Evolutionary conservation across 1,284 basidiomycete species (phyloP).

Genomic region (Naganishia cerealis): DNA sequence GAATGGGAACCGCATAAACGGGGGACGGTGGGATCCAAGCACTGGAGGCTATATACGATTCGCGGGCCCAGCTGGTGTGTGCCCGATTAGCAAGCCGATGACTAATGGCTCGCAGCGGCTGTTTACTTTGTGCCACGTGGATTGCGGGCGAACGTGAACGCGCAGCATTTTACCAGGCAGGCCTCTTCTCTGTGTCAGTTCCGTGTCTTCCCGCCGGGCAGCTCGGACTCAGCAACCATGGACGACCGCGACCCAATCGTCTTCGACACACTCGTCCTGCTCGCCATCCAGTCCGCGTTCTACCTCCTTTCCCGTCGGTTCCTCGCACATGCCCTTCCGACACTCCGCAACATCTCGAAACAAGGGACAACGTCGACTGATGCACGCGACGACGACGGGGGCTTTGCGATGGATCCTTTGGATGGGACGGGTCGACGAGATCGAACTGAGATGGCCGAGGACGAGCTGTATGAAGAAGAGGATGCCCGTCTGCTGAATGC

Average conservation of each 20-base stretch:
- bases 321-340: slow-evolving; percentile 48
- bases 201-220: too few relatives aligned
- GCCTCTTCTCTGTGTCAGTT: not conserved
- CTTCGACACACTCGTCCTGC: slow-evolving; percentile 48
- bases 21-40: too few relatives aligned
- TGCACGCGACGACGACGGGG: not conserved
- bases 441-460: not conserved
- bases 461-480: slow-evolving; percentile 19
- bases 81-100: slow-evolving; percentile 4
- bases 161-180: too few relatives aligned
- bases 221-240: slow-evolving; percentile 1
- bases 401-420: not conserved
- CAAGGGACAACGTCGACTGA: slow-evolving; percentile 15
- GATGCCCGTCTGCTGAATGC: slow-evolving; percentile 29
- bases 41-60: not conserved
- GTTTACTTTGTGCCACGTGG: slow-evolving; percentile 25
- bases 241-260: slow-evolving; percentile 39
- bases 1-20: too few relatives aligned
- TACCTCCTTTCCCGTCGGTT: slow-evolving; percentile 50
- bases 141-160: slow-evolving; percentile 10
- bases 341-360: slow-evolving; percentile 47
- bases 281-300: slow-evolving; percentile 45
- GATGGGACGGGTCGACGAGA: not conserved
- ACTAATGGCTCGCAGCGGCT: not conserved
- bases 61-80: not conserved